phyloP scores from a whole-genome alignment of 2,329 filamentous ascomycete genomes.

The Conoideocrella luteorostrata region DNA sequence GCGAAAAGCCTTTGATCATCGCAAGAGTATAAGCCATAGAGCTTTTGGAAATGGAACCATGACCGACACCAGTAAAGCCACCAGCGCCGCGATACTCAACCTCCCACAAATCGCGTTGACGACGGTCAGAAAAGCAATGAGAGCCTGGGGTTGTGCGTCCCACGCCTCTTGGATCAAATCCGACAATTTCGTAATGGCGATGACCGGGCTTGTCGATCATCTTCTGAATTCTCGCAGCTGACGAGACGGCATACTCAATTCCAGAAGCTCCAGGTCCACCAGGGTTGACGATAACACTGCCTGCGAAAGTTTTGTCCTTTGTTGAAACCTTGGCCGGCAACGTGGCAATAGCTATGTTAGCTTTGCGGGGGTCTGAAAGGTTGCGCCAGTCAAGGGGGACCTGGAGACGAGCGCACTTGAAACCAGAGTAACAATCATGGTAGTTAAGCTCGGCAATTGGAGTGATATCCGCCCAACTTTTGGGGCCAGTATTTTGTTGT shows the following conservation, averaged over 20 bases:
- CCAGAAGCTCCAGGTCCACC: conserved; percentile 38
- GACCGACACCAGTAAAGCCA: conserved; percentile 13
- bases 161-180: conserved; percentile 37
- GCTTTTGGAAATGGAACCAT: neutral
- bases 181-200: conserved; percentile 33
- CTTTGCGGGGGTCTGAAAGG: conserved; percentile 16
- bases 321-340: conserved; percentile 31
- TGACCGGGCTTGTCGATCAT: conserved; percentile 17
- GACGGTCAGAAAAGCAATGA: conserved; percentile 28
- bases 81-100: conserved; percentile 23
- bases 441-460: conserved; percentile 29
- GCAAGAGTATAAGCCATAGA: conserved; percentile 17
- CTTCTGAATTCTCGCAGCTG: neutral
- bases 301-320: conserved; percentile 29
- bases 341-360: conserved; percentile 33
- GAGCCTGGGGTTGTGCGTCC: conserved; percentile 28
- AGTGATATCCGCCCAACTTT: conserved; percentile 26
- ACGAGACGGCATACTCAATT: conserved; percentile 15
- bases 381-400: conserved; percentile 36
- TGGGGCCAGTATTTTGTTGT: no score
- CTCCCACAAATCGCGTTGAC: conserved; percentile 19
- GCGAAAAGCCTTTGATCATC: conserved; percentile 17
- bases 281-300: conserved; percentile 36
- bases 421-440: conserved; percentile 29
- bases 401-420: conserved; percentile 33